Percentiles rank a stretch among this genome's conserved stretches.
phyloP scores from a whole-genome alignment of 176 grass and related monocot genomes.

The Thalia dealbata region DNA sequence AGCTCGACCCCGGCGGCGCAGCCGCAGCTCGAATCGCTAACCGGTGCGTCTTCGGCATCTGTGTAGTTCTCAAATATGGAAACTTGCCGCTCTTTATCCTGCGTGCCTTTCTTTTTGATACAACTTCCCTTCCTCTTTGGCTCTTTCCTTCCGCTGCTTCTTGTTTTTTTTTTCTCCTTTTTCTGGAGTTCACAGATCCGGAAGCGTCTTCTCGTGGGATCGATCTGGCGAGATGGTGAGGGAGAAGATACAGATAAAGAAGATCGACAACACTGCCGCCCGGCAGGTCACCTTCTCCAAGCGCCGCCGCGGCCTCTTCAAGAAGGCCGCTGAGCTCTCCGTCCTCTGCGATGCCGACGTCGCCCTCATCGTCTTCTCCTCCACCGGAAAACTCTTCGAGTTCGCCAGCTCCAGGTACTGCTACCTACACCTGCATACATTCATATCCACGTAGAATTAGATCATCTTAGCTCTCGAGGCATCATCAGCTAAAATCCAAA shows the following conservation, averaged over 20 bases:
- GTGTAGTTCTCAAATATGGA: neutral
- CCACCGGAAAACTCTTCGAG: conserved; percentile 10
- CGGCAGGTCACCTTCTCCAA: conserved; percentile 9
- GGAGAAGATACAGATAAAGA: conserved; percentile 13
- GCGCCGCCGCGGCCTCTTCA: conserved; percentile 2
- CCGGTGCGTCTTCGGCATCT: neutral
- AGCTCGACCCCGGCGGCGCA: no score
- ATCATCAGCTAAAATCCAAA: no score
- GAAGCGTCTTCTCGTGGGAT: neutral
- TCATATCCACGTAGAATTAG: no score
- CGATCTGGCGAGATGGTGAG: neutral
- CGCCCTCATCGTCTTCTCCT: conserved; percentile 12
- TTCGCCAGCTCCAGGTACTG: neutral
- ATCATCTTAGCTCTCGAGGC: no score
- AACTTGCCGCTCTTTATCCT: neutral
- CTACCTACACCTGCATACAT: no score
- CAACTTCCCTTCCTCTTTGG: neutral
- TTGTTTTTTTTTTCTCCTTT: no score
- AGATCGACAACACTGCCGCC: conserved; percentile 9
- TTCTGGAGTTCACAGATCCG: neutral
- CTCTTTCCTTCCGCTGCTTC: neutral
- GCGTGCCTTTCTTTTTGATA: neutral
- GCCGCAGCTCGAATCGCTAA: no score
- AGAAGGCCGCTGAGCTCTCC: conserved; percentile 8
- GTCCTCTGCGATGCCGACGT: conserved; percentile 8